These are phyloP conservation scores for Fusarium tricinctum DNA, from an alignment of 2,329 filamentous ascomycete genomes.

Conservation along the genomic window DNA sequence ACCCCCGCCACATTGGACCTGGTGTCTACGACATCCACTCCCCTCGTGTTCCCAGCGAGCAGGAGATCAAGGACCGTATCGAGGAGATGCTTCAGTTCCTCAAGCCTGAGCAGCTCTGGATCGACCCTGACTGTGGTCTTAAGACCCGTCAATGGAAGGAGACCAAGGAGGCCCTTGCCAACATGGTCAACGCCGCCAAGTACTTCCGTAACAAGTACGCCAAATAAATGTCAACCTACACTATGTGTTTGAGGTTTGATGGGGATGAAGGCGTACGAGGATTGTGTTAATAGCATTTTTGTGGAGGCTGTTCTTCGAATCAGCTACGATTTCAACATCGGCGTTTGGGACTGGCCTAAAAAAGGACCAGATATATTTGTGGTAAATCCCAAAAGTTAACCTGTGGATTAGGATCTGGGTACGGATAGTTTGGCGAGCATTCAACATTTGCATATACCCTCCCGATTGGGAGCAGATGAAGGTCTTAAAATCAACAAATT, in stretches of 20 bases:
- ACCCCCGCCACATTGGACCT: slow-evolving; percentile 97
- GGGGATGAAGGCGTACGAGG: slow-evolving; percentile 42
- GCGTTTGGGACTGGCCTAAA: slow-evolving; percentile 62
- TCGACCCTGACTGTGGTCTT: slow-evolving; percentile 98
- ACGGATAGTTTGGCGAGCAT: slow-evolving; percentile 55
- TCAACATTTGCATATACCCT: slow-evolving; percentile 59
- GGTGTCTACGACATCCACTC: slow-evolving; percentile 99
- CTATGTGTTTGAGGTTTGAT: slow-evolving; percentile 38
- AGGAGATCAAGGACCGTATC: slow-evolving; percentile 98
- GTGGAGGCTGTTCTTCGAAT: slow-evolving; percentile 55
- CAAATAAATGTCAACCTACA: slow-evolving; percentile 60
- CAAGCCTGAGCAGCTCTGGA: slow-evolving; percentile 98
- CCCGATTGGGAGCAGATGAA: slow-evolving; percentile 51
- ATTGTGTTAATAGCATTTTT: slow-evolving; percentile 53
- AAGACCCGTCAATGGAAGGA: slow-evolving; percentile 99
- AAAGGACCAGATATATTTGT: slow-evolving; percentile 55
- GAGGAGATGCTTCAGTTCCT: slow-evolving; percentile 98
- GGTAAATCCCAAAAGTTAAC: slow-evolving; percentile 56
- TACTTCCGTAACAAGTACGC: slow-evolving; percentile 91
- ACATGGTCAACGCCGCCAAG: slow-evolving; percentile 99
- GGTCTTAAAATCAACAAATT: slow-evolving; percentile 52
- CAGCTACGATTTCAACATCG: slow-evolving; percentile 72
- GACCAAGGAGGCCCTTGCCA: slow-evolving; percentile 94
- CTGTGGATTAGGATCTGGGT: slow-evolving; percentile 52
- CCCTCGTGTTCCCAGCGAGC: slow-evolving; percentile 94